Percentiles rank a stretch among this genome's conserved stretches.
Conservation (phyloP, 805 yeast species). For the Candida ulmi region DNA sequence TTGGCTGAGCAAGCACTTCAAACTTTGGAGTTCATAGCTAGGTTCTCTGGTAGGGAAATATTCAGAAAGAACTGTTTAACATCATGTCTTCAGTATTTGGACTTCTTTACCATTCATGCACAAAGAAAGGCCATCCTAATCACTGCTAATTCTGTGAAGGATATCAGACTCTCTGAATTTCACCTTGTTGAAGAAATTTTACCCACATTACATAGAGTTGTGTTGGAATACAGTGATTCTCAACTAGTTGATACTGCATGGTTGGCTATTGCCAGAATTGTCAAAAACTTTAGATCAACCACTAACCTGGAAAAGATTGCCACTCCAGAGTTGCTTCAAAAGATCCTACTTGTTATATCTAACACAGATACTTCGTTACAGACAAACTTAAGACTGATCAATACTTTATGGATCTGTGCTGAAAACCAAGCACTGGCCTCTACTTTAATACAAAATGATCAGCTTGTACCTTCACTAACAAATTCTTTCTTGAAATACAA, state of each 20-base stretch:
- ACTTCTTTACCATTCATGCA: slow-evolving; percentile 84
- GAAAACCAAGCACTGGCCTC: slow-evolving; percentile 34
- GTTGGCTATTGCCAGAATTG: slow-evolving; percentile 54
- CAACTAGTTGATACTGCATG: slow-evolving; percentile 59
- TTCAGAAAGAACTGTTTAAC: slow-evolving; percentile 56
- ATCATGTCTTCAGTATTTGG: slow-evolving; percentile 68
- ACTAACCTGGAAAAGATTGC: slow-evolving; percentile 43
- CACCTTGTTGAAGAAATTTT: slow-evolving; percentile 49
- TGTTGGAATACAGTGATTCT: slow-evolving; percentile 50
- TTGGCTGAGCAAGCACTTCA: slow-evolving; percentile 87
- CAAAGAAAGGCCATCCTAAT: slow-evolving; percentile 76
- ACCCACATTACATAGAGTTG: slow-evolving; percentile 49
- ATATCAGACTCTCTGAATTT: slow-evolving; percentile 39
- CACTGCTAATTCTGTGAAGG: slow-evolving; percentile 62
- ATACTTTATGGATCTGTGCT: slow-evolving; percentile 40
- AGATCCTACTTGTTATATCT: slow-evolving; percentile 25
- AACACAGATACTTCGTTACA: slow-evolving; percentile 25
- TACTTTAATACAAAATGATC: slow-evolving; percentile 40
- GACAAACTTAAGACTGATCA: slow-evolving; percentile 26
- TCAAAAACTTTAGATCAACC: slow-evolving; percentile 41
- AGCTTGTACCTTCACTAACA: slow-evolving; percentile 41
- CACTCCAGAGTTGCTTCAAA: slow-evolving; percentile 28
- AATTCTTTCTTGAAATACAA: slow-evolving; percentile 48
- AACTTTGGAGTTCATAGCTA: slow-evolving; percentile 61
- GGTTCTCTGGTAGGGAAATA: slow-evolving; percentile 43